A percentile compares a stretch with the other conserved stretches of the same genome.
phyloP scores from a whole-genome alignment of 129 eudicot genomes.

The Pulicaria dysenterica region DNA sequence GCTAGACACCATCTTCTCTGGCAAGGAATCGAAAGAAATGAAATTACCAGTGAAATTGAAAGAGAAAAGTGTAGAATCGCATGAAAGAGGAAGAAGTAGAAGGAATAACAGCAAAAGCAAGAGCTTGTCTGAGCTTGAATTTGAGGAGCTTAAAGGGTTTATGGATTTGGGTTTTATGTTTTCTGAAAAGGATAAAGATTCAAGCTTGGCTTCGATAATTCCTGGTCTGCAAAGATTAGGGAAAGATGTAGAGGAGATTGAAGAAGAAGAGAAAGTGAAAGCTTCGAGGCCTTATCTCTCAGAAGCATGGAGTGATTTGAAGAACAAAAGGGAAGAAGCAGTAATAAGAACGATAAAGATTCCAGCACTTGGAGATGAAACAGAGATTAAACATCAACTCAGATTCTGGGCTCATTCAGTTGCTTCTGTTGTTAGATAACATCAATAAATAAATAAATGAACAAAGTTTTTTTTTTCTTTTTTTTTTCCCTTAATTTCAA shows the following conservation, averaged over 20 bases:
- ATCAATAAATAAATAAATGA: no score
- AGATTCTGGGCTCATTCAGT: conserved; percentile 85
- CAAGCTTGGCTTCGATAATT: conserved; percentile 57
- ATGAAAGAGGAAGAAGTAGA: background rate
- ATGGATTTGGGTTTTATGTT: conserved; percentile 83
- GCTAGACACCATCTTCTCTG: conserved; percentile 48
- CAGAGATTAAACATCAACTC: conserved; percentile 59
- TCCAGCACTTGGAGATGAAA: conserved; percentile 45
- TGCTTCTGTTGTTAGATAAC: conserved; percentile 60
- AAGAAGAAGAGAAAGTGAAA: background rate
- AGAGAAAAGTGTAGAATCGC: background rate
- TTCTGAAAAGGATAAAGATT: conserved; percentile 64
- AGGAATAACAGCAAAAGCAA: conserved; percentile 37
- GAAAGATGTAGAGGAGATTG: background rate
- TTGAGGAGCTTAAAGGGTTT: conserved; percentile 82
- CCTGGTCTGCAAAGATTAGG: conserved; percentile 81
- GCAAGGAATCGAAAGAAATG: background rate
- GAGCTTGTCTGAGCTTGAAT: conserved; percentile 80
- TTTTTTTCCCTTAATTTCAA: no score
- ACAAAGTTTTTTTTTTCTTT: no score
- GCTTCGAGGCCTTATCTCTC: conserved; percentile 79
- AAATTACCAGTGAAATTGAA: background rate
- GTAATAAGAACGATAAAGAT: conserved; percentile 33
- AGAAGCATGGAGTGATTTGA: conserved; percentile 65
- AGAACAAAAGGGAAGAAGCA: conserved; percentile 31